phyloP scores from a whole-genome alignment of 768 basidiomycete genomes.

The Auriscalpium orientale region DNA sequence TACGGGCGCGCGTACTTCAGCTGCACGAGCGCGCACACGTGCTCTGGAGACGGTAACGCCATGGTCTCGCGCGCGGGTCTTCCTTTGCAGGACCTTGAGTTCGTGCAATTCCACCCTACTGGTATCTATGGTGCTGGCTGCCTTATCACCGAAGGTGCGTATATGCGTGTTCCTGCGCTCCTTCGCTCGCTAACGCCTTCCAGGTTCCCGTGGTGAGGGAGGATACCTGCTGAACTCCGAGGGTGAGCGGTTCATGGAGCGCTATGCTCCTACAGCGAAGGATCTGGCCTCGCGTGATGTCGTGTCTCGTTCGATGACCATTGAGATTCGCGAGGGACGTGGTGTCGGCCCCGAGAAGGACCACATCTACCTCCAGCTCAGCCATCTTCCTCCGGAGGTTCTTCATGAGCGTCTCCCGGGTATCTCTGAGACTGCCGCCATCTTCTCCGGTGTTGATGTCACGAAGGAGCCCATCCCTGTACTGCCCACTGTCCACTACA shows the following conservation, averaged over 20 bases:
- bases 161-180: neutral
- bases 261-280: constrained; percentile 98
- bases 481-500: constrained; percentile 96
- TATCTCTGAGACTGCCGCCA: constrained; percentile 98
- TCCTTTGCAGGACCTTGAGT: constrained; percentile 94
- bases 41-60: constrained; percentile 97
- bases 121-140: constrained; percentile 99
- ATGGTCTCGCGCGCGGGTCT: constrained; percentile 97
- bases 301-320: constrained; percentile 97
- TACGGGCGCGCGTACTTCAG: constrained; percentile 98
- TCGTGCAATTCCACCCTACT: constrained; percentile 99
- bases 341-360: constrained; percentile 99
- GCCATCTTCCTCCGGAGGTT: constrained; percentile 92
- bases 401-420: constrained; percentile 95
- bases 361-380: constrained; percentile 93
- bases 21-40: constrained; percentile 98
- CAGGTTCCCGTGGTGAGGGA: constrained; percentile 98
- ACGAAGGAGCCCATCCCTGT: constrained; percentile 99
- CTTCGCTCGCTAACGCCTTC: constrained; percentile 1
- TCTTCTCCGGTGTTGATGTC: constrained; percentile 98
- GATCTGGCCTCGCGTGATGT: constrained; percentile 99
- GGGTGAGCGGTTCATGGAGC: constrained; percentile 99
- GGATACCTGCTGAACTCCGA: constrained; percentile 97
- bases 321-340: constrained; percentile 97
- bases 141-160: constrained; percentile 90